Percentiles rank a stretch among this genome's conserved stretches.
phyloP scores from a whole-genome alignment of 2,329 filamentous ascomycete species.

The Xylaria digitata region DNA sequence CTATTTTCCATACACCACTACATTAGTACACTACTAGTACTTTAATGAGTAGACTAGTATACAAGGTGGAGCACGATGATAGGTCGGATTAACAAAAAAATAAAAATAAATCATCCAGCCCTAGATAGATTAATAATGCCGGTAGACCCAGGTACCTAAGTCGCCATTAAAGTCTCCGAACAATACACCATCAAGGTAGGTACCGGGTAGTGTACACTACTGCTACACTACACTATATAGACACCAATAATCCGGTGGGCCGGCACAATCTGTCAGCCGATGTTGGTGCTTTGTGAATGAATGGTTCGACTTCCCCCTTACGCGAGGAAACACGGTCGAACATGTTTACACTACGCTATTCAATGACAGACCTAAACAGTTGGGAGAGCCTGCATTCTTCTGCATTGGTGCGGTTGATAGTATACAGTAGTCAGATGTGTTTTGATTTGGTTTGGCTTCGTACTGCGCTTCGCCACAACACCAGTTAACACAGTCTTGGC shows the following conservation, averaged over 20 bases:
- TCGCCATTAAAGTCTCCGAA: conserved; percentile 21
- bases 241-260: background rate
- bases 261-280: conserved; percentile 21
- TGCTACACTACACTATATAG: no score
- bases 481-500: conserved; percentile 25
- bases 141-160: background rate
- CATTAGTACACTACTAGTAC: no score
- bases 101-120: conserved; percentile 28
- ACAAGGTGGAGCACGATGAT: background rate
- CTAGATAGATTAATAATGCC: conserved; percentile 37
- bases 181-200: background rate
- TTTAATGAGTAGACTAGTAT: background rate
- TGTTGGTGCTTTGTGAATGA: conserved; percentile 5
- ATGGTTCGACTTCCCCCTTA: conserved; percentile 16
- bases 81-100: conserved; percentile 18
- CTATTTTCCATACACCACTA: no score
- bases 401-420: conserved; percentile 16
- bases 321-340: conserved; percentile 1
- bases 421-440: background rate
- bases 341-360: background rate
- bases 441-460: conserved; percentile 12
- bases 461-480: conserved; percentile 25
- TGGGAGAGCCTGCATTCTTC: background rate
- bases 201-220: background rate
- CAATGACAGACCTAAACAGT: conserved; percentile 6